These are phyloP conservation scores for Mycena vitilis DNA, from an alignment of 768 basidiomycete species.

Conservation along the genomic window DNA sequence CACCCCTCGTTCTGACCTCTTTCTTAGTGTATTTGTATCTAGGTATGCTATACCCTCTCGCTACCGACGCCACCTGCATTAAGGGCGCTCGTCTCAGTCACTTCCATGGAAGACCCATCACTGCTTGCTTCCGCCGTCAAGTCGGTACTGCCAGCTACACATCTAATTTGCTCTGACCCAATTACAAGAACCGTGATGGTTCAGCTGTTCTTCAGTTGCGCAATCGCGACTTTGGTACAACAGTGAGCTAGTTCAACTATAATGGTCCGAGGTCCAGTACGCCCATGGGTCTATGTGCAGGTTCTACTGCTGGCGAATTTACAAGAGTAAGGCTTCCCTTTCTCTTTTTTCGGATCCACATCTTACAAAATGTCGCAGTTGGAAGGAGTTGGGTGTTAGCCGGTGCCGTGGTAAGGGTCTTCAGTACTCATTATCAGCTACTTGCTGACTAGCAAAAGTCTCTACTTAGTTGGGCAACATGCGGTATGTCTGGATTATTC, in stretches of 20 bases:
- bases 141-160: no score
- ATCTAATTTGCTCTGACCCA: no score
- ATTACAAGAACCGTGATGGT: constrained; percentile 36
- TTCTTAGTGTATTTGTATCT: constrained; percentile 27
- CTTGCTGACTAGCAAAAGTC: no score
- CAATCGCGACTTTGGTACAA: constrained; percentile 35
- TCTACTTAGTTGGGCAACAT: constrained; percentile 32
- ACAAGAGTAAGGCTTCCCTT: constrained; percentile 21
- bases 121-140: constrained; percentile 26
- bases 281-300: constrained; percentile 7
- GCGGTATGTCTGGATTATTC: constrained; percentile 8
- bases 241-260: constrained; percentile 16
- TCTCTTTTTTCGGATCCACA: background rate
- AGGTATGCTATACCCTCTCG: constrained; percentile 9
- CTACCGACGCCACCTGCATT: background rate
- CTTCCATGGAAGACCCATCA: constrained; percentile 3
- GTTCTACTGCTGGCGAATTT: constrained; percentile 37
- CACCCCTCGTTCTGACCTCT: background rate
- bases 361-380: constrained; percentile 14
- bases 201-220: constrained; percentile 36
- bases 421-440: no score
- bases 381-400: constrained; percentile 22
- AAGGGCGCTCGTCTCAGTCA: constrained; percentile 20
- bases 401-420: constrained; percentile 20
- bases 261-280: background rate